Evolutionary conservation across 495 filamentous ascomycete species (phyloP).

Genomic region (Antarctomyces pellizariae): DNA sequence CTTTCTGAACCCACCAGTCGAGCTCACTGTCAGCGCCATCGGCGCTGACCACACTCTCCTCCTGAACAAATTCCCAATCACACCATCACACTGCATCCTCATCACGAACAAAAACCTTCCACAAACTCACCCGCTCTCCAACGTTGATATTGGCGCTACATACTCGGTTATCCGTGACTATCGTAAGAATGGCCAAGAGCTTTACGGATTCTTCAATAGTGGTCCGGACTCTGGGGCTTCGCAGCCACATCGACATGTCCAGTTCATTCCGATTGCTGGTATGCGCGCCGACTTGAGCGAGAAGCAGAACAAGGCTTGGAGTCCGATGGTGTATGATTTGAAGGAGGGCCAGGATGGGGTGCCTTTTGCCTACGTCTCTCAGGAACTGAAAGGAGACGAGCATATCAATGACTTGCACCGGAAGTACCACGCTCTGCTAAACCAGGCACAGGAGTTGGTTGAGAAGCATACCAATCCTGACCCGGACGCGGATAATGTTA

Average conservation of each 20-base stretch:
- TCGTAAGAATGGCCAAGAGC: conserved; percentile 14
- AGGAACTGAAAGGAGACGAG: too few relatives aligned
- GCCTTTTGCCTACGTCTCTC: too few relatives aligned
- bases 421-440: too few relatives aligned
- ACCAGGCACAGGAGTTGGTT: too few relatives aligned
- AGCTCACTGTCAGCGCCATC: conserved; percentile 36
- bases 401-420: too few relatives aligned
- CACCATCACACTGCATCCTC: conserved; percentile 60
- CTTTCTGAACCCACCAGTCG: conserved; percentile 40
- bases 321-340: conserved; percentile 10
- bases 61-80: conserved; percentile 65
- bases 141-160: conserved; percentile 37
- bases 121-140: conserved; percentile 45
- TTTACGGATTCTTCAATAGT: conserved; percentile 73
- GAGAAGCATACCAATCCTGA: too few relatives aligned
- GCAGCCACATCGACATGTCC: conserved; percentile 59
- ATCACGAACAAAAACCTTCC: conserved; percentile 38
- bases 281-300: conserved; percentile 39
- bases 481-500: too few relatives aligned
- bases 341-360: conserved; percentile 15
- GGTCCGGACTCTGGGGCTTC: conserved; percentile 54
- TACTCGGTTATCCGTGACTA: conserved; percentile 44
- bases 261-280: conserved; percentile 45
- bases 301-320: conserved; percentile 17
- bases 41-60: conserved; percentile 38